Evolutionary conservation across 2,329 filamentous ascomycete genomes (phyloP), one percentile per base, ranked within the genome.

Genomic region (Fusarium cicatricum): DNA sequence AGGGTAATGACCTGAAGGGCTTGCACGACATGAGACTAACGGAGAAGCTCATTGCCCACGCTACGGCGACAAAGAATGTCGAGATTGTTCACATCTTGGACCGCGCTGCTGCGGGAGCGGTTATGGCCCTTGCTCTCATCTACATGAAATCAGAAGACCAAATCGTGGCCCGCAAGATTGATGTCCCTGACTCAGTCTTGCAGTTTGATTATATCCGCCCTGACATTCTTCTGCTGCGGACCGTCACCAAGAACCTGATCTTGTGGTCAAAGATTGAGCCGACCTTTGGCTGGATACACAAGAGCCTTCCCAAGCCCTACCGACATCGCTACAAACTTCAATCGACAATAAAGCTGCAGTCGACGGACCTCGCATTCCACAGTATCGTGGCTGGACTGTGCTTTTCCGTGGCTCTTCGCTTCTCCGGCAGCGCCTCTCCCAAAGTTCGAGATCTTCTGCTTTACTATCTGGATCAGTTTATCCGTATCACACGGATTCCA

Each of bases 131-230:
- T 54, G 86, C 92, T 2, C 83, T 99, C 48, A 94, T 99, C 28
- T 99, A 94, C 74, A 95, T 99, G 91, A 98, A 98, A 75, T 95
- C 94, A 0, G 91, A 96, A 61, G 91, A 99, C 70, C 83, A 86
- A 55, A 87, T 90, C 14, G 85, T 99, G 16, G 95, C 95, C 4
- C 86, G 89, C 51, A 98, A 97, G 78, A 89, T 99, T 46, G 92
- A 98, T 71, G 88, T 98, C 0, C 96, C 96, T 1, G 90, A 96
- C 62, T 96, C 95, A 0, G 78, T 90, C 21, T 82, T 95, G 29
- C 93, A 98, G 65, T 98, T 97, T 72, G 95, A 98, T 72, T 97
- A 98, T 71, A 89, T 98, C 15, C 87, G 95, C 3, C 95, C 95
- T 0, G 95, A 99, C 70, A 88, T 97, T 36, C 89, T 99, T 61